A percentile compares a stretch with the other conserved stretches of the same genome.
Conservation (phyloP, 2,329 filamentous ascomycete genomes). For the Scedosporium apiospermum region DNA sequence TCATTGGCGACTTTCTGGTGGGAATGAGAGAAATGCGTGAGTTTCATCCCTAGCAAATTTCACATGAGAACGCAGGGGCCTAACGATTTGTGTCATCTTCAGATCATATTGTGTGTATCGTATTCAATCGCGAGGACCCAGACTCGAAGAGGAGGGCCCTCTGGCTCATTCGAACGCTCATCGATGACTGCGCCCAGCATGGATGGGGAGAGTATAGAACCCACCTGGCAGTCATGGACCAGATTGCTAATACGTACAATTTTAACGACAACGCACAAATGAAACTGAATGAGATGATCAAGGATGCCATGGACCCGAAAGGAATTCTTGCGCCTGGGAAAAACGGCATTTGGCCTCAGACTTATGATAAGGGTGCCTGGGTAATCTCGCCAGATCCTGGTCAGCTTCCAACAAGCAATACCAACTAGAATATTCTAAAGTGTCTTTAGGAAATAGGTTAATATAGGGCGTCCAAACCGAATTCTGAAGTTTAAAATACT, state of each 20-base stretch:
- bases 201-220: slow-evolving; percentile 38
- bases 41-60: no score
- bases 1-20: slow-evolving; percentile 19
- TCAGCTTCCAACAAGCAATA: no score
- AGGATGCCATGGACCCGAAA: slow-evolving; percentile 33
- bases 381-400: no score
- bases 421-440: no score
- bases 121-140: slow-evolving; percentile 36
- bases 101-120: slow-evolving; percentile 42
- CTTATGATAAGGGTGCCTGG: slow-evolving; percentile 6
- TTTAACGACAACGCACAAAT: slow-evolving; percentile 31
- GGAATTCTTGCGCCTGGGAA: slow-evolving; percentile 25
- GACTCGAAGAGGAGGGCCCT: slow-evolving; percentile 23
- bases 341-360: slow-evolving; percentile 25
- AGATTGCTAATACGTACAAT: slow-evolving; percentile 35
- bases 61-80: no score
- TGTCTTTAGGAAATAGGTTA: no score
- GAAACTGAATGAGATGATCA: slow-evolving; percentile 32
- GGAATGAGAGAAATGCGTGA: slow-evolving; percentile 14
- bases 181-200: slow-evolving; percentile 27
- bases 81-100: no score
- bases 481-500: no score
- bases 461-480: no score
- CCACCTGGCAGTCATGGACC: slow-evolving; percentile 34
- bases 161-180: slow-evolving; percentile 20